These are phyloP conservation scores for Austroboletus novae-zelandiae DNA, from an alignment of 1,284 basidiomycete species.

Conservation along the genomic window DNA sequence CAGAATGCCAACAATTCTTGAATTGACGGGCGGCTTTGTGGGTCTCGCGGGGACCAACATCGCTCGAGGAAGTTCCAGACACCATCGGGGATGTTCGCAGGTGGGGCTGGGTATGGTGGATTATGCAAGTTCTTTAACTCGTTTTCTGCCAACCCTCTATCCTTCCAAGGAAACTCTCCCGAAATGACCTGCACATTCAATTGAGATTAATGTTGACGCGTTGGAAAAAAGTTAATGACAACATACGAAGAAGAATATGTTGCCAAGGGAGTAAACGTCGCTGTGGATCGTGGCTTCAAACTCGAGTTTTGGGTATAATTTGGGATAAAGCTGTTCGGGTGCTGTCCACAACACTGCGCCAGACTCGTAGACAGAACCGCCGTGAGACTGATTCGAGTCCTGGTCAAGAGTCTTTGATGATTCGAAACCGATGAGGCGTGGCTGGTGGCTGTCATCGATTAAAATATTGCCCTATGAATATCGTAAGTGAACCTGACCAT, in stretches of 20 bases:
- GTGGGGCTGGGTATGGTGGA: slow-evolving; percentile 2
- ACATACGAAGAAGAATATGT: not conserved
- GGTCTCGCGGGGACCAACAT: slow-evolving; percentile 8
- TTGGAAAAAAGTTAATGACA: not conserved
- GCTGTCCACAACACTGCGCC: slow-evolving; percentile 3
- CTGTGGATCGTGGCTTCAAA: not conserved
- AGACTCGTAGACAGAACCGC: not conserved
- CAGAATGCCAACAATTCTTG: slow-evolving; percentile 1
- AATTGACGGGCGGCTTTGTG: not conserved
- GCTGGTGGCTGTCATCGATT: slow-evolving; percentile 1
- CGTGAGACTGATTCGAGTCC: not conserved
- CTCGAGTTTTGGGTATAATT: not conserved
- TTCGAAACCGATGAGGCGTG: slow-evolving; percentile 9
- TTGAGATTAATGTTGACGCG: not conserved
- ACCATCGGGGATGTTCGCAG: not conserved
- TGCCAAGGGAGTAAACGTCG: slow-evolving; percentile 12
- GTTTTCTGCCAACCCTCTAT: not conserved
- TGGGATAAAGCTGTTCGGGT: slow-evolving; percentile 1
- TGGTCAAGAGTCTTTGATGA: not conserved
- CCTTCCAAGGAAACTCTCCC: not conserved
- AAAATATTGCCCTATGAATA: not conserved
- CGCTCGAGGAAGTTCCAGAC: slow-evolving; percentile 6
- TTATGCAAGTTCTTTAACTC: not conserved
- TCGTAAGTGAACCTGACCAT: not conserved
- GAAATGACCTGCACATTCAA: slow-evolving; percentile 2